Base-by-base conservation (phyloP, 371 early-diverging fungal species). In the Mortierella sp. region DNA sequence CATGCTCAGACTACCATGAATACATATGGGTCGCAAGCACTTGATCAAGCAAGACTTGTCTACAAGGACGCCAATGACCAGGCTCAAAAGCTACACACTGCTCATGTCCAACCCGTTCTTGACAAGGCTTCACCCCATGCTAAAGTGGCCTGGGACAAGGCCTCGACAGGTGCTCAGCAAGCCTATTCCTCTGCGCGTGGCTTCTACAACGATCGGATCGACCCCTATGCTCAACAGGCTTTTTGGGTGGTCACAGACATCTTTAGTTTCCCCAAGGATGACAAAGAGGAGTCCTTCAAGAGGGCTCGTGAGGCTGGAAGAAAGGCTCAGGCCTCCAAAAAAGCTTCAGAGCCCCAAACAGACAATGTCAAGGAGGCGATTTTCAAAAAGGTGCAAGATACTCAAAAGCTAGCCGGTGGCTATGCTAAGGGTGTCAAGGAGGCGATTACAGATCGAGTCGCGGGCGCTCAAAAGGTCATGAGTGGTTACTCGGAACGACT, bases 111-210 rank as follows among this genome's bases (percentile, higher is more conserved):
- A 29, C 79, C 79, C 2, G 64, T 64, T 2, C 28, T 79, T 45
- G 26, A 65, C 37, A 79, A 79, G 70, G 57, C 60, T 46, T 63
- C 79, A 12, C 73, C 79, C 0, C 73, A 79, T 43, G 66, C 53
- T 28, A 68, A 66, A 57, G 51, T 46, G 23, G 66, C 60, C 29
- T 77, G 77, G 77, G 25, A 72, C 28, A 61, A 53, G n/a, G 69
- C 66, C n/a, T 68, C 72, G 2, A 0, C 48, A 0, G 59, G 59
- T 4, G 62, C 69, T 15, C 16, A 47, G 6, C 47, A 30, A 18
- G 62, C 47, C 26, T 72, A 66, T 37, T 60, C 62, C 16, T 30
- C 55, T 6, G 72, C 60, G 28, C 29, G 44, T 4, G 64, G 53
- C 1, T n/a, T 65, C 25, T 79, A 79, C 52, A 53, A 69, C 63